Evolutionary conservation across 2,329 filamentous ascomycete genomes (phyloP).

Genomic region (Huntiella decipiens): DNA sequence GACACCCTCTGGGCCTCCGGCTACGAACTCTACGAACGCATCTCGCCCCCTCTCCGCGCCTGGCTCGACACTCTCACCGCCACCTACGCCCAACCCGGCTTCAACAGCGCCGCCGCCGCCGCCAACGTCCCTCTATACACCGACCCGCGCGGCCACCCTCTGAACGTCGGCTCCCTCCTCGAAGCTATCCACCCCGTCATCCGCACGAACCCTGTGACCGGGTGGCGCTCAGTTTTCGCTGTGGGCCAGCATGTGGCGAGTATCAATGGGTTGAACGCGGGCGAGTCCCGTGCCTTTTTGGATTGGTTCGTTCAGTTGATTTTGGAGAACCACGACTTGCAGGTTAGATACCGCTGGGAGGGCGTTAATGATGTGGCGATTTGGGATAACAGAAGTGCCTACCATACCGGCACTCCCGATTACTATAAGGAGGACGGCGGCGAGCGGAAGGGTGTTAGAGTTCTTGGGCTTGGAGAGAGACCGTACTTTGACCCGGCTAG

Average conservation of each 20-base stretch:
- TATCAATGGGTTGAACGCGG: slow-evolving; percentile 30
- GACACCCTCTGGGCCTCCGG: slow-evolving; percentile 49
- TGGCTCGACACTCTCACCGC: slow-evolving; percentile 42
- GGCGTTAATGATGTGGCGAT: slow-evolving; percentile 27
- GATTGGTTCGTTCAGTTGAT: slow-evolving; percentile 32
- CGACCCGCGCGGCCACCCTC: slow-evolving; percentile 27
- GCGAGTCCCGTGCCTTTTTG: slow-evolving; percentile 29
- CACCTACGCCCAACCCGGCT: slow-evolving; percentile 31
- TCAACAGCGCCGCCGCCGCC: slow-evolving; percentile 26
- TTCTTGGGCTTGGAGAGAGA: slow-evolving; percentile 33
- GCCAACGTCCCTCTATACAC: slow-evolving; percentile 28
- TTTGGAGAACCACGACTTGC: slow-evolving; percentile 35
- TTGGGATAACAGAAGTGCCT: slow-evolving; percentile 39
- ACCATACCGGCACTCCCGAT: slow-evolving; percentile 34
- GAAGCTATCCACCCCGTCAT: slow-evolving; percentile 34
- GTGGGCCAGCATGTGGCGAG: slow-evolving; percentile 30
- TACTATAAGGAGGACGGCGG: slow-evolving; percentile 27
- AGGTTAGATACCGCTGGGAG: slow-evolving; percentile 28
- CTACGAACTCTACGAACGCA: slow-evolving; percentile 46
- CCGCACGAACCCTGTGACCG: slow-evolving; percentile 38
- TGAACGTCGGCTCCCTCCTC: slow-evolving; percentile 29
- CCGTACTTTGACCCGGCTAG: slow-evolving; percentile 32
- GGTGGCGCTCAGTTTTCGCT: slow-evolving; percentile 36
- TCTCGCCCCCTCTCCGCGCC: slow-evolving; percentile 34
- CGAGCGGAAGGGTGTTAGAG: slow-evolving; percentile 28